These are phyloP conservation scores for Penicillium sp. DNA, from an alignment of 2,329 filamentous ascomycete species.

Conservation along the genomic window DNA sequence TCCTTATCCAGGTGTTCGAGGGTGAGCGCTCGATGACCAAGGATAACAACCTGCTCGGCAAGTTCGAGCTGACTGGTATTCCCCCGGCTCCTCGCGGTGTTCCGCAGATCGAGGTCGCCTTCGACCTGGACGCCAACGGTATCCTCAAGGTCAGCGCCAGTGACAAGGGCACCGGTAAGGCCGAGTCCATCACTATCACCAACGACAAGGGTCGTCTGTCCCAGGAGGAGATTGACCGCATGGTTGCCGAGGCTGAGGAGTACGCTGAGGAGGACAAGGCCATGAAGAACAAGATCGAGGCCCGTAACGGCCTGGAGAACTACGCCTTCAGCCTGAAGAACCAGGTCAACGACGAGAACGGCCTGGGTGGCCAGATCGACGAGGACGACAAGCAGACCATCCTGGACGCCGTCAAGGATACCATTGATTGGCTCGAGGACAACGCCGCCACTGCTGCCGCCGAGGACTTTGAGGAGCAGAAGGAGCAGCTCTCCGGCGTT, in stretches of 20 bases:
- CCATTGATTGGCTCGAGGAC: conserved; percentile 94
- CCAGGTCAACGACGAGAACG: conserved; percentile 95
- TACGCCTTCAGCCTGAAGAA: conserved; percentile 99
- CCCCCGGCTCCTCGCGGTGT: conserved; percentile 92
- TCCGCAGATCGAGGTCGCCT: conserved; percentile 96
- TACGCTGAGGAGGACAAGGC: conserved; percentile 99
- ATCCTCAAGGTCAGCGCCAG: conserved; percentile 93
- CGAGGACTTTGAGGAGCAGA: conserved; percentile 99
- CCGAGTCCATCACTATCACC: conserved; percentile 95
- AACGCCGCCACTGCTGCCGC: conserved; percentile 77
- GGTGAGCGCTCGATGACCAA: conserved; percentile 92
- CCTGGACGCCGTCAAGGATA: conserved; percentile 93
- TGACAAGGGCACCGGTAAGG: conserved; percentile 98
- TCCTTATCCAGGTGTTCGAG: conserved; percentile 93
- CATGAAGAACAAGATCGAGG: conserved; percentile 92
- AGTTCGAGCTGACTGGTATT: conserved; percentile 96
- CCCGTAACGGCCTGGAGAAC: conserved; percentile 95
- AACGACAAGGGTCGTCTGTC: conserved; percentile 98
- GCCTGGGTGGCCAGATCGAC: conserved; percentile 95
- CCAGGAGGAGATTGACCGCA: conserved; percentile 96
- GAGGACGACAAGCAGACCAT: conserved; percentile 98
- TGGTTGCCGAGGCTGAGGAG: conserved; percentile 97
- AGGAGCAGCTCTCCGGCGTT: conserved; percentile 95
- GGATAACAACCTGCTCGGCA: conserved; percentile 95
- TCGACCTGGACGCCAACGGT: conserved; percentile 97